Base-by-base conservation (phyloP, 2,329 filamentous ascomycete species). In the Trichophyton simii region DNA sequence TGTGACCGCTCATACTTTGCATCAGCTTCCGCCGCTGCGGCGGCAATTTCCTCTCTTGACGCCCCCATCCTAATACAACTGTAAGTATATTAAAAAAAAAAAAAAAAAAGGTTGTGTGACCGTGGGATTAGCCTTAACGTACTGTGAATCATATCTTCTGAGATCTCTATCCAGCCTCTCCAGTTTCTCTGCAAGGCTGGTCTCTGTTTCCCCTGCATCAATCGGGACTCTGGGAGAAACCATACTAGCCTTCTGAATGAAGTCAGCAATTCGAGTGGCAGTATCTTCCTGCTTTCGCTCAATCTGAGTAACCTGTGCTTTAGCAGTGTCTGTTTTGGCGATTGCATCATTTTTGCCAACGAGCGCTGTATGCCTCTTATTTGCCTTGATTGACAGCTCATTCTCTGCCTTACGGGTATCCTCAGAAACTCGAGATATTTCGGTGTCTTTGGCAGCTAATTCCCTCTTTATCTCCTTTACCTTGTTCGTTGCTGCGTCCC, bases 31-130 rank as follows among this genome's bases (percentile, higher is more conserved):
- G 67, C 64, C 36, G 75, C 75, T 52, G 75, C 73, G 3, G 80
- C 76, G 60, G 81, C 79, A 57, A 90, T 86, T 67, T 89, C 76
- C 64, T 87, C 78, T 59, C 87, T 84, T 20, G 82, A 79, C 59
- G 82, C 85, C 25, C 88, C 87, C 54, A 85, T 74, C 64, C 77
- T 78, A 52, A 36, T 3, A 22, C 18, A 25, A 50, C 59, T 61
- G 50, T 77, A 64, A 76, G 69, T 61, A 36, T 7, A 28, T 18
- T 18, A 28, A 22, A 54, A 22, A 62, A 31, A 28, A 28, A 22
- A 54, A 22, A 31, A 28, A 28, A 22, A 54, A 22, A 62, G 31
- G 76, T 63, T 75, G 69, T 60, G 15, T 31, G 28, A 57, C n/a
- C 2, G 57, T 22, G 31, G 50, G 11, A 34, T 25, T 31, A 1